A percentile compares a stretch with the other conserved stretches of the same genome.
phyloP scores from a whole-genome alignment of 1,139 yeast genomes.

The Geotrichum macrosporum region DNA sequence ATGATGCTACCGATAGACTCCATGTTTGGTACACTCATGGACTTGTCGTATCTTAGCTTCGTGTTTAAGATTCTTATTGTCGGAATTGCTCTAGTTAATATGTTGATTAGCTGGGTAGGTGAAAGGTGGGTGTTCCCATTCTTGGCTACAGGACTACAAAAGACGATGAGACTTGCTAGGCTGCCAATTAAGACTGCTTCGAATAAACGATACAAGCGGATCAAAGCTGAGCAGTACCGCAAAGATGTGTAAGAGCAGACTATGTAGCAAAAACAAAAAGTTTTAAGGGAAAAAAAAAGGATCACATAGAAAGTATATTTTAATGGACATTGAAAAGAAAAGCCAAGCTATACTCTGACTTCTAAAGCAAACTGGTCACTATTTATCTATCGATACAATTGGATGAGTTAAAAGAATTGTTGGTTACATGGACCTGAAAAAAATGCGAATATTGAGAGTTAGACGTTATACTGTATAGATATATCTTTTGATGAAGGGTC shows the following conservation, averaged over 20 bases:
- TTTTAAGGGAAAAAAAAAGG: not conserved
- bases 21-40: slow-evolving; percentile 63
- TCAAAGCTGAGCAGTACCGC: slow-evolving; percentile 11
- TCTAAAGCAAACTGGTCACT: too few relatives aligned
- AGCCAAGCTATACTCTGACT: too few relatives aligned
- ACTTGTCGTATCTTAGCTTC: slow-evolving; percentile 58
- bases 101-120: slow-evolving; percentile 46
- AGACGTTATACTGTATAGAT: too few relatives aligned
- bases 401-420: too few relatives aligned
- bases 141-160: slow-evolving; percentile 35
- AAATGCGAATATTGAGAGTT: too few relatives aligned
- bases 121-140: slow-evolving; percentile 40
- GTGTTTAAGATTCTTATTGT: slow-evolving; percentile 52
- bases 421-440: too few relatives aligned
- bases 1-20: slow-evolving; percentile 41
- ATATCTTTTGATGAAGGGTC: too few relatives aligned
- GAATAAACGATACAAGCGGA: slow-evolving; percentile 21
- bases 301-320: too few relatives aligned
- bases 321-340: too few relatives aligned
- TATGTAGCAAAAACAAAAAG: too few relatives aligned
- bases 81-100: slow-evolving; percentile 48
- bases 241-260: slow-evolving; percentile 7
- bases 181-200: slow-evolving; percentile 21
- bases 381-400: too few relatives aligned
- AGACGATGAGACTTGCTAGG: slow-evolving; percentile 30